Base-by-base conservation (phyloP, 2,329 filamentous ascomycete genomes). In the Arthrobotrys pseudoclavata region DNA sequence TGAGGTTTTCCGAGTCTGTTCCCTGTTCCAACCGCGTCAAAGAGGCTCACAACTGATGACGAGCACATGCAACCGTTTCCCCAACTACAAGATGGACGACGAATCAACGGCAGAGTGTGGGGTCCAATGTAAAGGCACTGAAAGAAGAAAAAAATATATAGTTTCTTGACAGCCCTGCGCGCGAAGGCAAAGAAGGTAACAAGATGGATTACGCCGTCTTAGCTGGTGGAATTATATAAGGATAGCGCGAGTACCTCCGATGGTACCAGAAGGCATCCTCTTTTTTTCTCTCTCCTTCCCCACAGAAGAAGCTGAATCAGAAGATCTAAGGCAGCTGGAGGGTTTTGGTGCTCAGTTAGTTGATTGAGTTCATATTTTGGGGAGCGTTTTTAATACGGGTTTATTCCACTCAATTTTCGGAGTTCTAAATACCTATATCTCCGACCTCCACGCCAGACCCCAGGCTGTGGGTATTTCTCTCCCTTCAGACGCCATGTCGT, bases 11-110 rank as follows among this genome's bases (percentile, higher is more conserved):
- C 64, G 64, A 66, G 71, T 29, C 12, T 22, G 26, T 45, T 64
- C 66, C 72, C 64, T 63, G 55, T 45, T 55, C 42, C 66, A 61
- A 52, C 40, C 69, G 69, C 69, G 69, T 45, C 62, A 3, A 47
- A 68, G 45, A 68, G 48, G 52, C 42, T 42, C 45, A 37, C 31
- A 40, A 26, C 69, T 53, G 60, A 48, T 42, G 60, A 67, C 31
- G 66, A 42, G 64, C 71, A 76, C 71, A 76, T 76, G 71, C 71
- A 76, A 66, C 64, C 48, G 57, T 66, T 72, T 67, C 55, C 57
- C 64, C 37, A 62, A 34, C 34, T 24, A n/a, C 55, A 34, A 42
- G 55, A 42, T 60, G 55, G 69, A 34, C 71, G 69, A 34, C 71
- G 50, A 76, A 64, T 63, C 37, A 69, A 29, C 37, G 40, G 45